Conservation (phyloP, 225 moss, liverwort and hornwort species). For the Polytrichum commune region DNA sequence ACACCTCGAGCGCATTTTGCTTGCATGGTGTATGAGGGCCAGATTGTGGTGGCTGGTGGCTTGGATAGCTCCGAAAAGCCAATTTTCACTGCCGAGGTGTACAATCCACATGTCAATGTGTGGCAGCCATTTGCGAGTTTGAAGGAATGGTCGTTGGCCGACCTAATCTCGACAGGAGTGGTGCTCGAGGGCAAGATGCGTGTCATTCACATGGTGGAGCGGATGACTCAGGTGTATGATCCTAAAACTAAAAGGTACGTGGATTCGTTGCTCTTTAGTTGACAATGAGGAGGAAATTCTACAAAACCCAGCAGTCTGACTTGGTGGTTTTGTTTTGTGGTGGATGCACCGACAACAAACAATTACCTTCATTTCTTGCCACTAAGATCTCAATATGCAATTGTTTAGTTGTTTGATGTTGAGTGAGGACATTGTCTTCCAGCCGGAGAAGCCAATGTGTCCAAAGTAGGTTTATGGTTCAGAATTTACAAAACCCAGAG, state of each 20-base stretch:
- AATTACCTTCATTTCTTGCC: too few species aligned
- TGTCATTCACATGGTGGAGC: constrained; percentile 67
- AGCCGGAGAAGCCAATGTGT: too few species aligned
- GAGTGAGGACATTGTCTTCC: too few species aligned
- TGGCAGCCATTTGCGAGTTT: constrained; percentile 74
- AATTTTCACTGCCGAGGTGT: constrained; percentile 57
- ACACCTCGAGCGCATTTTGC: constrained; percentile 81
- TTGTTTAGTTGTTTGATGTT: too few species aligned
- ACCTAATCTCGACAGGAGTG: constrained; percentile 60
- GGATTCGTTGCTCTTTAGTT: too few species aligned
- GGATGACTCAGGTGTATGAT: constrained; percentile 73
- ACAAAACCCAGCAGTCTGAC: too few species aligned
- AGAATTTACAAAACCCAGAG: too few species aligned
- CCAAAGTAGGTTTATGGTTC: too few species aligned
- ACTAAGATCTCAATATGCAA: too few species aligned
- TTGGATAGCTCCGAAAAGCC: constrained; percentile 60
- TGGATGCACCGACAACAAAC: too few species aligned
- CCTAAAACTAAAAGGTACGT: constrained; percentile 53
- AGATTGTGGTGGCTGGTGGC: constrained; percentile 80
- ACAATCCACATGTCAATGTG: constrained; percentile 45
- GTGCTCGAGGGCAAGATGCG: constrained; percentile 75
- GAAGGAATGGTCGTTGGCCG: constrained; percentile 42
- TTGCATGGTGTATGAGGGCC: constrained; percentile 60
- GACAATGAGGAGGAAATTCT: too few species aligned
- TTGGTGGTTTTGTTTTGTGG: too few species aligned